Base-by-base conservation (phyloP, 169 alveolate genomes). In the Haemoproteus tartakovskyi region DNA sequence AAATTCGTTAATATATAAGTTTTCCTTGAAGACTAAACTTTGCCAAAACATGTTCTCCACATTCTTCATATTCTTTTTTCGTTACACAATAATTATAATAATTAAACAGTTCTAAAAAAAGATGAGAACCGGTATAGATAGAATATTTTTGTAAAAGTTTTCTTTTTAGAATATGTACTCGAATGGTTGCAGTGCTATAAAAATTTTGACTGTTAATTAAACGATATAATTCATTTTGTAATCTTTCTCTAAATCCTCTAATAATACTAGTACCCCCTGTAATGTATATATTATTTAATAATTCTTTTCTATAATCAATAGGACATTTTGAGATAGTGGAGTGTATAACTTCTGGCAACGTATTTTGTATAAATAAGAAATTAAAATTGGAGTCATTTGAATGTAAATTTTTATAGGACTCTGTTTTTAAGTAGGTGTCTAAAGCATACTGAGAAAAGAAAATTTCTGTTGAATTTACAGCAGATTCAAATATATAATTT, bases 181-280 rank as follows among this genome's bases (percentile, higher is more conserved):
- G 22, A 43, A 67, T 41, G 11, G 26, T 22, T 12, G 63, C 26
- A 33, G 51, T 51, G 36, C 30, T 67, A 33, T 67, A 67, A 67
- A 67, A 67, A 30, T 52, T 41, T 2, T 38, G 12, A 27, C 37
- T 67, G 1, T 67, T 67, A 0, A 67, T 43, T 37, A 67, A 52
- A n/a, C 29, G 43, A 33, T 67, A 67, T 14, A 67, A 41, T 37
- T 67, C 82, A 52, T 67, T 67, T 40, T 67, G 56, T 40, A 67
- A 54, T 40, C 82, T 43, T 52, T 67, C 60, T 51, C 82, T 40
- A 52, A 67, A 67, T 0, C 82, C 82, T 18, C 70, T 52, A 33
- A 67, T 67, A 43, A 67, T 51, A 46, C 82, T 67, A 2, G 70
- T 40, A 18, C 82, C 82, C 8, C 82, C 82, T 16, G 63, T 67